Conservation (phyloP, 495 filamentous ascomycete genomes). For the Hypomontagnella monticulosa region DNA sequence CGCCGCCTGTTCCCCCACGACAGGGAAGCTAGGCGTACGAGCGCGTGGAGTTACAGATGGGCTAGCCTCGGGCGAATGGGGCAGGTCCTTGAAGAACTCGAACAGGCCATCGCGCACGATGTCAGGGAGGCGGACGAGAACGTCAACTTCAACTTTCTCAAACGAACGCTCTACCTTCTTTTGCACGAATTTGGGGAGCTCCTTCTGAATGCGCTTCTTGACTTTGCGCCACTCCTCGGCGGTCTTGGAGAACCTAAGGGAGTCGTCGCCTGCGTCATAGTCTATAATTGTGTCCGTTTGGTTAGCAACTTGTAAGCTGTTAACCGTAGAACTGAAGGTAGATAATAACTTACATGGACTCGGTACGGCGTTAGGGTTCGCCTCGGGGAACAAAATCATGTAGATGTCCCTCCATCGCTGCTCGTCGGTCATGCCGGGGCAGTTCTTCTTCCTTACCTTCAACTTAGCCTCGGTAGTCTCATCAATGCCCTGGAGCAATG, state of each 20-base stretch:
- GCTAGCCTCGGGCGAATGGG: conserved; percentile 31
- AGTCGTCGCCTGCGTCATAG: conserved; percentile 35
- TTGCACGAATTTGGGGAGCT: conserved; percentile 39
- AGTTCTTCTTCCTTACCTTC: conserved; percentile 51
- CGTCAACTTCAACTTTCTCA: conserved; percentile 36
- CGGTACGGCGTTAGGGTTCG: conserved; percentile 47
- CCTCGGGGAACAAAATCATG: conserved; percentile 53
- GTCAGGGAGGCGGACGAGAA: conserved; percentile 36
- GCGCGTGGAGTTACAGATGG: conserved; percentile 41
- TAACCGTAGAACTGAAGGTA: too few species aligned
- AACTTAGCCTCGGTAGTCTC: conserved; percentile 44
- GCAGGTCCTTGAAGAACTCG: conserved; percentile 38
- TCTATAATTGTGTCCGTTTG: conserved; percentile 46
- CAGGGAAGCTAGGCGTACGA: conserved; percentile 32
- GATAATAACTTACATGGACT: conserved; percentile 48
- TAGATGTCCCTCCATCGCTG: conserved; percentile 59
- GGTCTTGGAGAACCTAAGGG: conserved; percentile 27
- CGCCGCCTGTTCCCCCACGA: conserved; percentile 5
- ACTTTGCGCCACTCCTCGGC: conserved; percentile 37
- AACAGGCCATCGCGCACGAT: conserved; percentile 38
- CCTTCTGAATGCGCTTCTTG: conserved; percentile 40
- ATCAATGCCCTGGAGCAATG: conserved; percentile 39
- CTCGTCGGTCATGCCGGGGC: conserved; percentile 52
- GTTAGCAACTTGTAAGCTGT: conserved; percentile 11
- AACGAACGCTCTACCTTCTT: conserved; percentile 41